These are phyloP conservation scores for Crepidotus variabilis DNA, from an alignment of 768 basidiomycete species.

Conservation along the genomic window DNA sequence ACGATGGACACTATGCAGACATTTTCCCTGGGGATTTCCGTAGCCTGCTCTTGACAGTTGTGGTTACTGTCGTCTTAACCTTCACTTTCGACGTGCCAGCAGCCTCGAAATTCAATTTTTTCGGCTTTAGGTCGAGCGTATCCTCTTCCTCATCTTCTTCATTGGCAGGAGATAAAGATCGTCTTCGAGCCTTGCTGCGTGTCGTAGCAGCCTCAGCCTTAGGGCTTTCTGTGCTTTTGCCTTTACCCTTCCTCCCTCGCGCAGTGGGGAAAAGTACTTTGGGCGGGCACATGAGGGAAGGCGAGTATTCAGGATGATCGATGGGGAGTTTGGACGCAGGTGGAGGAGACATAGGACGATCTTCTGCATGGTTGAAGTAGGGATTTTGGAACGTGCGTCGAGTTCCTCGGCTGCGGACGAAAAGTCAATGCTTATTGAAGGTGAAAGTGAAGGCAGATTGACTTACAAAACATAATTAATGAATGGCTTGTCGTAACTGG, in stretches of 20 bases:
- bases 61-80: not conserved
- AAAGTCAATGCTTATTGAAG: conserved; percentile 21
- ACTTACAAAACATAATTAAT: conserved; percentile 75
- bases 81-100: not conserved
- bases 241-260: conserved; percentile 3
- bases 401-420: conserved; percentile 57
- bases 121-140: not conserved
- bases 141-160: not conserved
- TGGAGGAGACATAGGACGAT: conserved; percentile 38
- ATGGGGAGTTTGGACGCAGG: conserved; percentile 53
- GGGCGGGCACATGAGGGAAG: conserved; percentile 49
- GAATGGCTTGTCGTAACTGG: conserved; percentile 47
- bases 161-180: conserved; percentile 13
- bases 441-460: not conserved
- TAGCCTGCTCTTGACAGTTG: not conserved
- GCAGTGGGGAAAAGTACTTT: conserved; percentile 50
- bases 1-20: not conserved
- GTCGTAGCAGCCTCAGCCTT: not conserved
- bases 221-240: conserved; percentile 5
- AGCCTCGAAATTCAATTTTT: not conserved
- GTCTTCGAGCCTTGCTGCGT: conserved; percentile 6
- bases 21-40: not conserved
- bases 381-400: conserved; percentile 63
- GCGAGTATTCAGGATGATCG: conserved; percentile 64
- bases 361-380: conserved; percentile 42